A percentile compares a stretch with the other conserved stretches of the same genome.
Conservation (phyloP, 1,139 yeast species). For the Suzukiozyma palmioleophila region DNA sequence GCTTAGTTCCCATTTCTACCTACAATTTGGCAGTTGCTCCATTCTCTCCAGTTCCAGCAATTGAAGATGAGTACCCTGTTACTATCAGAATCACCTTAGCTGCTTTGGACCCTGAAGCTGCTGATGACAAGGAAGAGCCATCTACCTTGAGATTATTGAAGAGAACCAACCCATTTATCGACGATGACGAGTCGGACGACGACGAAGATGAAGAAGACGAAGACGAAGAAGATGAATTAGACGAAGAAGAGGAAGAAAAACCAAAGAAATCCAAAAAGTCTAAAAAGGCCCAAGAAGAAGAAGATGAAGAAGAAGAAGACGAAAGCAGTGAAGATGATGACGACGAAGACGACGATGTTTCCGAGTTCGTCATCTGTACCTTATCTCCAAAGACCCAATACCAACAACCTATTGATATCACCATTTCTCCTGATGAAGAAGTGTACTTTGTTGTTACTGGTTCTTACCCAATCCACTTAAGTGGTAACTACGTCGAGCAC, state of each 20-base stretch:
- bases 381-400: constrained; percentile 77
- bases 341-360: constrained; percentile 53
- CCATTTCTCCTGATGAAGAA: constrained; percentile 91
- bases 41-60: constrained; percentile 81
- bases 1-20: constrained; percentile 75
- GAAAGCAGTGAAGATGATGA: constrained; percentile 58
- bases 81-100: constrained; percentile 92
- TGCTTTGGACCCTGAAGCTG: constrained; percentile 84
- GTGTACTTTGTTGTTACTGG: constrained; percentile 93
- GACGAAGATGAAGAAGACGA: constrained; percentile 42
- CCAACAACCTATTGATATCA: constrained; percentile 89
- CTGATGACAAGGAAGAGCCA: constrained; percentile 79
- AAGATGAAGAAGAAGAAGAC: constrained; percentile 47
- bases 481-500: constrained; percentile 95
- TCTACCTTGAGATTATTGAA: constrained; percentile 86
- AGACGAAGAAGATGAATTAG: constrained; percentile 50
- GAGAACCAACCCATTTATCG: constrained; percentile 53
- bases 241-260: constrained; percentile 25
- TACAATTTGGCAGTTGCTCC: constrained; percentile 83
- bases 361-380: constrained; percentile 84
- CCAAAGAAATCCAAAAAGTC: constrained; percentile 27
- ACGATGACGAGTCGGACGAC: constrained; percentile 43
- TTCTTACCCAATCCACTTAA: constrained; percentile 84
- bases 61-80: constrained; percentile 80
- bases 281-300: constrained; percentile 38